Evolutionary conservation across 1,139 yeast genomes (phyloP).

Genomic region (Taphrina betulina): DNA sequence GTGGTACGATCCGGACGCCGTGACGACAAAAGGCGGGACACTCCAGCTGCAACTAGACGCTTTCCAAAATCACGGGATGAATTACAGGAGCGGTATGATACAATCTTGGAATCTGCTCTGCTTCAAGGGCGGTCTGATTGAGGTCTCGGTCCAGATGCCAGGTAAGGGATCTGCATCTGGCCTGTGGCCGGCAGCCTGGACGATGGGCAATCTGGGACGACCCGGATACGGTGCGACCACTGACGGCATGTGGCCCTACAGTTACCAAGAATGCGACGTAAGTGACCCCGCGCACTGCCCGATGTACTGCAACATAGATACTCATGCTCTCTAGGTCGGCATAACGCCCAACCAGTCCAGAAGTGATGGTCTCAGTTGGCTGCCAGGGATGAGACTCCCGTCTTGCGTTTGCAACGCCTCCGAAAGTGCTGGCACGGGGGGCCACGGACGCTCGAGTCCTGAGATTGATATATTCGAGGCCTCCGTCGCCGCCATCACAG

Average conservation of each 20-base stretch:
- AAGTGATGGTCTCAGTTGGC: slow-evolving; percentile 72
- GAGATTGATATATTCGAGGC: slow-evolving; percentile 86
- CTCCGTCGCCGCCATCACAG: slow-evolving; percentile 51
- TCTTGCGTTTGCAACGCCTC: slow-evolving; percentile 81
- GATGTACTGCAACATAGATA: too few relatives aligned
- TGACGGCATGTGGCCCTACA: slow-evolving; percentile 87
- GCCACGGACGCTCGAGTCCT: slow-evolving; percentile 83
- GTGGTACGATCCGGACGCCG: slow-evolving; percentile 88
- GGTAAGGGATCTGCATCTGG: slow-evolving; percentile 69
- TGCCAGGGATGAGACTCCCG: slow-evolving; percentile 73
- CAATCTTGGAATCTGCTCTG: slow-evolving; percentile 84
- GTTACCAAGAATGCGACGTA: slow-evolving; percentile 74
- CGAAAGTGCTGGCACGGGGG: slow-evolving; percentile 45
- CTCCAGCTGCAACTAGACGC: slow-evolving; percentile 70
- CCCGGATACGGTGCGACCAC: slow-evolving; percentile 78
- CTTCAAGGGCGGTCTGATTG: slow-evolving; percentile 71
- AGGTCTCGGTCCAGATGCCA: slow-evolving; percentile 69
- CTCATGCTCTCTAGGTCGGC: slow-evolving; percentile 22
- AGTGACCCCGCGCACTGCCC: too few relatives aligned
- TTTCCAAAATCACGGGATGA: slow-evolving; percentile 64
- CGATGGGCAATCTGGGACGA: slow-evolving; percentile 80
- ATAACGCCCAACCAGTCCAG: slow-evolving; percentile 86
- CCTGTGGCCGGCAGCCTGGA: slow-evolving; percentile 90
- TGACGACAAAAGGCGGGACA: slow-evolving; percentile 65
- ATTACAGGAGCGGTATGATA: slow-evolving; percentile 79